A percentile compares a stretch with the other conserved stretches of the same genome.
These are phyloP conservation scores for Boletus albobrunnescens DNA, from an alignment of 1,284 basidiomycete species.

Conservation along the genomic window DNA sequence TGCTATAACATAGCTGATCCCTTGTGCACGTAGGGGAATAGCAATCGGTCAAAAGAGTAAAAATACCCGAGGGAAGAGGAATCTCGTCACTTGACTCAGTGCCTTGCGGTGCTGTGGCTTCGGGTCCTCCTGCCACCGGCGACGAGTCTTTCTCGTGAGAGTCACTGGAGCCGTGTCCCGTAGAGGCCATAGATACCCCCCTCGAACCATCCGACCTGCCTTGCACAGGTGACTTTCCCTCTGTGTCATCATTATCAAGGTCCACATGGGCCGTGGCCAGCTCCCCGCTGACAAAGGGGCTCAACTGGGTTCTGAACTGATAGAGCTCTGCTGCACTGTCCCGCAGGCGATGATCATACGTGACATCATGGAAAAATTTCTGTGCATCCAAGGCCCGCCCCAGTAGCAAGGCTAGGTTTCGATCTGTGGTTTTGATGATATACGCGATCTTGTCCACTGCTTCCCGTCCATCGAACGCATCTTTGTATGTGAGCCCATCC, in stretches of 20 bases:
- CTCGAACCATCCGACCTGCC: conserved; percentile 14
- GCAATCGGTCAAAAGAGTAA: conserved; percentile 95
- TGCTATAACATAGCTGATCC: conserved; percentile 92
- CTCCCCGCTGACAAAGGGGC: conserved; percentile 78
- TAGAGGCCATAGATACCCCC: conserved; percentile 34
- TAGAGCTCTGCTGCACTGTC: conserved; percentile 91
- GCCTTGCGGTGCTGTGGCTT: conserved; percentile 40
- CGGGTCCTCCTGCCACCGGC: conserved; percentile 35
- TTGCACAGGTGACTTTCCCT: conserved; percentile 34
- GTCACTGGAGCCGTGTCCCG: conserved; percentile 41
- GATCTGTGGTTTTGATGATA: conserved; percentile 97
- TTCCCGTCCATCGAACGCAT: conserved; percentile 94
- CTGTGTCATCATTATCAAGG: conserved; percentile 28
- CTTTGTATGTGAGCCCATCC: conserved; percentile 93
- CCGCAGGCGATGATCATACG: conserved; percentile 93
- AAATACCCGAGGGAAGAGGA: conserved; percentile 91
- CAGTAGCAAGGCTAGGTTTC: conserved; percentile 90
- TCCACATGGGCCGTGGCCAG: conserved; percentile 36
- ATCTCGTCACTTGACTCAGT: conserved; percentile 54
- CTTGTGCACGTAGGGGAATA: conserved; percentile 97
- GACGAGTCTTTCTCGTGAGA: conserved; percentile 41
- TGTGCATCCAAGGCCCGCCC: conserved; percentile 95
- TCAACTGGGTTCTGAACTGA: conserved; percentile 80
- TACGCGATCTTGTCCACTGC: conserved; percentile 96
- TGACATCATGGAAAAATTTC: conserved; percentile 99